Percentiles rank a stretch among this genome's conserved stretches.
phyloP scores from a whole-genome alignment of 2,329 filamentous ascomycete genomes.

The Epichloe festucae region DNA sequence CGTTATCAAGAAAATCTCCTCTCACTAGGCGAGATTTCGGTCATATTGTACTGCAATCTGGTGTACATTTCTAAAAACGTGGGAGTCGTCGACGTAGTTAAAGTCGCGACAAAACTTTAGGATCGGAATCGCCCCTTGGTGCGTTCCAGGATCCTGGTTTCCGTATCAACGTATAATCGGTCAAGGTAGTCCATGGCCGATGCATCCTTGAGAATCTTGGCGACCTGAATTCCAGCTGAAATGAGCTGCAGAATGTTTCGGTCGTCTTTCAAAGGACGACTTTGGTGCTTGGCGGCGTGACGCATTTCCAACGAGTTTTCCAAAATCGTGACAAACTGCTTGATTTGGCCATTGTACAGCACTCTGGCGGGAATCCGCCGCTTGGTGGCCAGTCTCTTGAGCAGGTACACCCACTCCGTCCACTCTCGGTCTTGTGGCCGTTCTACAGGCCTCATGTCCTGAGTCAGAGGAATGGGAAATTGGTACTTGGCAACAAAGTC shows the following conservation, averaged over 20 bases:
- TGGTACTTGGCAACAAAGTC: conserved; percentile 87
- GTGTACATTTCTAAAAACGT: conserved; percentile 8
- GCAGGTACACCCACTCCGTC: conserved; percentile 83
- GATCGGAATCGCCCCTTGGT: conserved; percentile 23
- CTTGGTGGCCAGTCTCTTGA: conserved; percentile 77
- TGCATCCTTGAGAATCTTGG: conserved; percentile 76
- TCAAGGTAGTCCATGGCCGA: conserved; percentile 74
- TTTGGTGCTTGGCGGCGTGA: conserved; percentile 72
- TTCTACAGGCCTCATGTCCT: conserved; percentile 67
- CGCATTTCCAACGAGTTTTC: conserved; percentile 85
- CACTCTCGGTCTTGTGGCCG: conserved; percentile 68
- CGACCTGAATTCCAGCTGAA: conserved; percentile 75
- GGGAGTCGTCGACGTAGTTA: conserved; percentile 2
- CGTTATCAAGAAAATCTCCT: background rate
- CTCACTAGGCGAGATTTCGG: background rate
- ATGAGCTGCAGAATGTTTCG: conserved; percentile 79
- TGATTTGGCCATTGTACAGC: conserved; percentile 81
- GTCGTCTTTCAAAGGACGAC: conserved; percentile 74
- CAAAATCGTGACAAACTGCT: conserved; percentile 76
- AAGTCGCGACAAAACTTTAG: conserved; percentile 10
- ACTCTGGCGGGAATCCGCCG: conserved; percentile 72
- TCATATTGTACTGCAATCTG: background rate
- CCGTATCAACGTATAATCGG: conserved; percentile 68
- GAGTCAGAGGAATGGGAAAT: conserved; percentile 73
- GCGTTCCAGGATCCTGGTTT: conserved; percentile 63